Conservation (phyloP, 2,329 filamentous ascomycete genomes). For the Aphanocladium album region DNA sequence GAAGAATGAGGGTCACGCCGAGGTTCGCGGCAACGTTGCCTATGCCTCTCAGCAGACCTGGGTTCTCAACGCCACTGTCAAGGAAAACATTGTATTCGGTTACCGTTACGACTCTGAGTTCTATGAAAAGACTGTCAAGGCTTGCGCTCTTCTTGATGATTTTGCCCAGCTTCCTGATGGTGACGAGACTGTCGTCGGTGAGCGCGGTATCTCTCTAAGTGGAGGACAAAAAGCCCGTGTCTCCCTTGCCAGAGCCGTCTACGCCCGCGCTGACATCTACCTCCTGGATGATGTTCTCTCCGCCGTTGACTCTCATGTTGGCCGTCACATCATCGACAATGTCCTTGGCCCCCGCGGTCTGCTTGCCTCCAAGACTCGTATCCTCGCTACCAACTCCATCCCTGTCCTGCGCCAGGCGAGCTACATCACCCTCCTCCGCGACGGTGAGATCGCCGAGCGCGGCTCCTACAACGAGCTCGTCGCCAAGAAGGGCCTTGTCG, state of each 20-base stretch:
- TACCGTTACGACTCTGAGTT: conserved; percentile 91
- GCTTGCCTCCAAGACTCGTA: conserved; percentile 78
- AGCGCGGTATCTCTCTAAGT: conserved; percentile 91
- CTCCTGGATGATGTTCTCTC: conserved; percentile 91
- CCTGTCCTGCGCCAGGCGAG: conserved; percentile 84
- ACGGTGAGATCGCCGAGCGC: conserved; percentile 77
- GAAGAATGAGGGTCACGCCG: conserved; percentile 80
- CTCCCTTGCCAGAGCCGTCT: conserved; percentile 87
- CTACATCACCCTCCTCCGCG: conserved; percentile 78
- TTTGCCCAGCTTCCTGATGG: conserved; percentile 91
- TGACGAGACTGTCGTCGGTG: conserved; percentile 93
- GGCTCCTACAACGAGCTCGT: conserved; percentile 88
- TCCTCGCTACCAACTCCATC: conserved; percentile 93
- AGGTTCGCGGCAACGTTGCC: conserved; percentile 75
- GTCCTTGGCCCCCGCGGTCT: conserved; percentile 84
- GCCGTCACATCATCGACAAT: conserved; percentile 88
- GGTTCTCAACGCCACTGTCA: conserved; percentile 97
- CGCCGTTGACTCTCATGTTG: conserved; percentile 97
- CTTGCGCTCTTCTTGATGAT: conserved; percentile 86
- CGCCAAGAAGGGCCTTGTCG: conserved; percentile 88
- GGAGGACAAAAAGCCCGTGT: conserved; percentile 94
- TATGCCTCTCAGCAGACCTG: conserved; percentile 92
- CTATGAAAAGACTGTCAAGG: conserved; percentile 87
- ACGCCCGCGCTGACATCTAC: conserved; percentile 94
- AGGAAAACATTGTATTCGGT: conserved; percentile 95